phyloP scores from a whole-genome alignment of 2,329 filamentous ascomycete species.

The Fusarium chuoi region DNA sequence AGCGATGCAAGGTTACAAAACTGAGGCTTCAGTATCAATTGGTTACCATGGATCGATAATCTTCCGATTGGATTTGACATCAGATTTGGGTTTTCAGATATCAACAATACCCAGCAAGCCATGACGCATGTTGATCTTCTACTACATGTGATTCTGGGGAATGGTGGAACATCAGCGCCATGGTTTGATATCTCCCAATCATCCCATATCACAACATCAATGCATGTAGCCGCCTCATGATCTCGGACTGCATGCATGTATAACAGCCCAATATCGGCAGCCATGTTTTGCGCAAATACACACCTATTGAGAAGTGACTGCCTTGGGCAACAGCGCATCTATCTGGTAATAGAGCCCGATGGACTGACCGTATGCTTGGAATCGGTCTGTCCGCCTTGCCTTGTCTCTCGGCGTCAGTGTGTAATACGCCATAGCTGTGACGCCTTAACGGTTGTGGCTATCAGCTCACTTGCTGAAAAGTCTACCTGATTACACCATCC shows the following conservation, averaged over 20 bases:
- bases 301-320: background rate
- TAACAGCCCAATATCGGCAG: conserved; percentile 27
- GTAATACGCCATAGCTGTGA: background rate
- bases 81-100: conserved; percentile 3
- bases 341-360: conserved; percentile 11
- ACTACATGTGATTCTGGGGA: conserved; percentile 7
- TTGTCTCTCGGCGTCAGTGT: conserved; percentile 7
- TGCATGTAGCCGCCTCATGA: conserved; percentile 32
- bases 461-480: conserved; percentile 20
- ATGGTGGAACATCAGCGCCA: conserved; percentile 22
- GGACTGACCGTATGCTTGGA: conserved; percentile 20
- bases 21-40: conserved; percentile 30
- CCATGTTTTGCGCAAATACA: conserved; percentile 14
- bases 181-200: conserved; percentile 27
- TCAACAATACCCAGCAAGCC: background rate
- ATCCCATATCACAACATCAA: conserved; percentile 29
- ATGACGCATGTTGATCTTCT: conserved; percentile 18
- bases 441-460: background rate
- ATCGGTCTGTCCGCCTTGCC: conserved; percentile 21
- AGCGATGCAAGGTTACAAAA: background rate
- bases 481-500: conserved; percentile 12
- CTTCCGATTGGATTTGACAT: conserved; percentile 29
- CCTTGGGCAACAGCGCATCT: conserved; percentile 10
- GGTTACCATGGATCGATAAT: conserved; percentile 27
- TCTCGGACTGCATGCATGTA: conserved; percentile 25